These are phyloP conservation scores for Candida odintsovae DNA, from an alignment of 805 yeast species.

Conservation along the genomic window DNA sequence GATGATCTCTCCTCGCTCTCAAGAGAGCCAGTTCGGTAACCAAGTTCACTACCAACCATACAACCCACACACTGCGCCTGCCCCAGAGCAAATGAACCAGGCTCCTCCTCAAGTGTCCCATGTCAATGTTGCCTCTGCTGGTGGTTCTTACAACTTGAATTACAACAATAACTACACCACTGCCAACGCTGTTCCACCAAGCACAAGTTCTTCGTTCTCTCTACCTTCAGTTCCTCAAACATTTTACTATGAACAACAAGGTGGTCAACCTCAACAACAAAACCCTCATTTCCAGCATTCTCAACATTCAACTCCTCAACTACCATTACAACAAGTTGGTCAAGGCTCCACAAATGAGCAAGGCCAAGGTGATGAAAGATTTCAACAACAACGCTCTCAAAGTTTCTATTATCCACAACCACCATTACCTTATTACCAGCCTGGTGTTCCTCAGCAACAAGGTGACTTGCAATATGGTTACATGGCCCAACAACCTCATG, in stretches of 20 bases:
- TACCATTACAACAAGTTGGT: neutral
- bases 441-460: neutral
- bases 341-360: neutral
- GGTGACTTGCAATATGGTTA: neutral
- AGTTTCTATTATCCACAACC: neutral
- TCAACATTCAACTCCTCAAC: constrained; percentile 3
- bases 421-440: neutral
- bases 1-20: constrained; percentile 2
- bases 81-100: neutral
- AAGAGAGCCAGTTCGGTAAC: constrained; percentile 1
- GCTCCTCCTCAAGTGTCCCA: neutral
- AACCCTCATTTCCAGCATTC: constrained; percentile 8
- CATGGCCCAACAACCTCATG: neutral
- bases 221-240: constrained; percentile 9
- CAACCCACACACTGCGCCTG: neutral
- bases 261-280: constrained; percentile 1
- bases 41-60: neutral
- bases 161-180: constrained; percentile 6
- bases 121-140: neutral
- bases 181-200: neutral
- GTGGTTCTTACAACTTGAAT: constrained; percentile 1
- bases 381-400: constrained; percentile 1
- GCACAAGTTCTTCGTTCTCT: constrained; percentile 5
- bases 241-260: constrained; percentile 1
- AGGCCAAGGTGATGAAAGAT: neutral